A percentile compares a stretch with the other conserved stretches of the same genome.
Conservation (phyloP, 345 rosid species). For the Cardiospermum halicacabum region DNA sequence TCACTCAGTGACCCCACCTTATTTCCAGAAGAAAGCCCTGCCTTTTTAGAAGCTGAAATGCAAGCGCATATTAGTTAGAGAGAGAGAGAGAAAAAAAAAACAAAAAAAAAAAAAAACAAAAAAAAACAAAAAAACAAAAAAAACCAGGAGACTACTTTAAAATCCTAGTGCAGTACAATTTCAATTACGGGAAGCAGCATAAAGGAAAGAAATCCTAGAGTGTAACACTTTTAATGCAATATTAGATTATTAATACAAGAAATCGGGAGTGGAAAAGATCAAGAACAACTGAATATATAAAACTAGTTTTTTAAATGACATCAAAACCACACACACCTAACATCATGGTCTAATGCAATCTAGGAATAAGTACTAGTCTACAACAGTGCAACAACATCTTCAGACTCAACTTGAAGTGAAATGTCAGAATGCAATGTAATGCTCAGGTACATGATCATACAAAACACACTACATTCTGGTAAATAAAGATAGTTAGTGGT, state of each 20-base stretch:
- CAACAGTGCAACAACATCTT: neutral
- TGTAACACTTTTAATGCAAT: no score
- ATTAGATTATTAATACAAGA: slow-evolving; percentile 6
- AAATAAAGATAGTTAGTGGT: neutral
- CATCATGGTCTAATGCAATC: neutral
- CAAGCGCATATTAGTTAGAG: slow-evolving; percentile 5
- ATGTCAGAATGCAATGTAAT: neutral
- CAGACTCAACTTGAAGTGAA: neutral
- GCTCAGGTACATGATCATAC: neutral
- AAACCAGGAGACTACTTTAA: neutral
- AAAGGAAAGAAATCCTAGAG: no score
- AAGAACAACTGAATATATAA: neutral
- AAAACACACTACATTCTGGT: neutral
- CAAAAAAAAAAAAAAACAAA: no score
- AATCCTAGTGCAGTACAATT: neutral
- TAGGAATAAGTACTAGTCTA: slow-evolving; percentile 2
- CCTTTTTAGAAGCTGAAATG: slow-evolving; percentile 43
- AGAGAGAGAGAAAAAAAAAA: neutral
- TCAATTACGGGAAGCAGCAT: no score
- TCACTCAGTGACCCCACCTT: slow-evolving; percentile 40
- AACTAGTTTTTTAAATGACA: neutral
- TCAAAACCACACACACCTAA: neutral
- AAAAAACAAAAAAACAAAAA: no score
- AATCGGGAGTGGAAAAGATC: neutral
- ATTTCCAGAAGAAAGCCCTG: slow-evolving; percentile 30